These are phyloP conservation scores for Vaccinium macrocarpon DNA, from an alignment of 148 eudicot genomes.

Conservation along the genomic window DNA sequence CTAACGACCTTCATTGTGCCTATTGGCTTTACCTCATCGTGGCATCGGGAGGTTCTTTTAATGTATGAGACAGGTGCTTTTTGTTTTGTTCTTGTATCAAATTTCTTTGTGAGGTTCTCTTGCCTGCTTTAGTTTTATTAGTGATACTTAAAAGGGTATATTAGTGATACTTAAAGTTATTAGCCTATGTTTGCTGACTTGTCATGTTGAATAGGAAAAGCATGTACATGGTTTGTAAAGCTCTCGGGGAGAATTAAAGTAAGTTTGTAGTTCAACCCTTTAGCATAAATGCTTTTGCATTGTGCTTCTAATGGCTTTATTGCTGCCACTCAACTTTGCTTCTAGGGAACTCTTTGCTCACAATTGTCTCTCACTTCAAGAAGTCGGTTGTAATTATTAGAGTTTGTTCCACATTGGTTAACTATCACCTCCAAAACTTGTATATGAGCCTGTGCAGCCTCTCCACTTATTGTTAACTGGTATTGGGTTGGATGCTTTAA, in stretches of 20 bases:
- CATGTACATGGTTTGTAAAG: neutral
- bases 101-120: neutral
- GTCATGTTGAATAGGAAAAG: neutral
- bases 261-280: neutral
- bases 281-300: neutral
- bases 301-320: neutral
- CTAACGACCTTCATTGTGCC: neutral
- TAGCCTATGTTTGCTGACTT: neutral
- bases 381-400: neutral
- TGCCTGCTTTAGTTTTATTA: neutral
- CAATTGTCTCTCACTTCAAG: neutral
- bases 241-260: neutral
- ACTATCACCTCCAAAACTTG: no score
- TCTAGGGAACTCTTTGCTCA: neutral
- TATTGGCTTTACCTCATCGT: neutral
- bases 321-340: neutral
- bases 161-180: neutral
- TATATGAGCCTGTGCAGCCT: no score
- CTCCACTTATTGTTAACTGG: no score
- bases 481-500: no score
- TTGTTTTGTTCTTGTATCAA: neutral
- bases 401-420: no score
- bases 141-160: neutral
- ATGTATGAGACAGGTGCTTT: neutral
- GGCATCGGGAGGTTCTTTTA: neutral